Percentiles rank a stretch among this genome's conserved stretches.
Evolutionary conservation across 2,329 filamentous ascomycete species (phyloP).

Genomic region (Aspergillus thermomutatus): DNA sequence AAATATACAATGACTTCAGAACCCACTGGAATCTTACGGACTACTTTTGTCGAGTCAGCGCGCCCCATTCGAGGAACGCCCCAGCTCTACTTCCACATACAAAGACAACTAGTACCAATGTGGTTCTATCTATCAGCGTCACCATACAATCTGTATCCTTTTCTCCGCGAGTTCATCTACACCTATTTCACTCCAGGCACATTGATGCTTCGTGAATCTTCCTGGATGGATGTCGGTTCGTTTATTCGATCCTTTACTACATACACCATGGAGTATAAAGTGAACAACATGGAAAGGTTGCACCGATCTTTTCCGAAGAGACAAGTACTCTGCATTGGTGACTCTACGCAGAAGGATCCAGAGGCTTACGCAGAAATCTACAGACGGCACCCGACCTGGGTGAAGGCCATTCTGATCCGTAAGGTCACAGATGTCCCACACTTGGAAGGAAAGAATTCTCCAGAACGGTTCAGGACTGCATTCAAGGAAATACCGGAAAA

Average conservation of each 20-base stretch:
- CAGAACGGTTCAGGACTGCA: constrained; percentile 74
- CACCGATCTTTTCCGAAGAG: constrained; percentile 73
- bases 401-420: constrained; percentile 79
- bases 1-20: constrained; percentile 83
- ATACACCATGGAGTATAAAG: constrained; percentile 82
- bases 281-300: constrained; percentile 73
- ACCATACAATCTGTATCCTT: constrained; percentile 90
- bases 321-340: constrained; percentile 80
- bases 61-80: constrained; percentile 76
- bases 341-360: constrained; percentile 87
- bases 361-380: constrained; percentile 84
- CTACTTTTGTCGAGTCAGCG: constrained; percentile 77
- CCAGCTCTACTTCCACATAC: constrained; percentile 69
- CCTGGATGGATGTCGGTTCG: constrained; percentile 79
- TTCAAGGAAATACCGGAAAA: constrained; percentile 70
- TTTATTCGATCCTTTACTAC: constrained; percentile 75
- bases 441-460: constrained; percentile 70
- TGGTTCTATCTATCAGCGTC: constrained; percentile 95
- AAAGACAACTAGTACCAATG: constrained; percentile 58
- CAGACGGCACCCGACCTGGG: constrained; percentile 67
- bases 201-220: constrained; percentile 78
- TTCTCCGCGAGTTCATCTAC: constrained; percentile 72
- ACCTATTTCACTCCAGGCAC: constrained; percentile 72
- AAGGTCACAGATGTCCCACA: constrained; percentile 74
- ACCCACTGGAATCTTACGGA: constrained; percentile 73